These are phyloP conservation scores for Phaseolus lunatus DNA, from an alignment of 306 rosid species.

Conservation along the genomic window DNA sequence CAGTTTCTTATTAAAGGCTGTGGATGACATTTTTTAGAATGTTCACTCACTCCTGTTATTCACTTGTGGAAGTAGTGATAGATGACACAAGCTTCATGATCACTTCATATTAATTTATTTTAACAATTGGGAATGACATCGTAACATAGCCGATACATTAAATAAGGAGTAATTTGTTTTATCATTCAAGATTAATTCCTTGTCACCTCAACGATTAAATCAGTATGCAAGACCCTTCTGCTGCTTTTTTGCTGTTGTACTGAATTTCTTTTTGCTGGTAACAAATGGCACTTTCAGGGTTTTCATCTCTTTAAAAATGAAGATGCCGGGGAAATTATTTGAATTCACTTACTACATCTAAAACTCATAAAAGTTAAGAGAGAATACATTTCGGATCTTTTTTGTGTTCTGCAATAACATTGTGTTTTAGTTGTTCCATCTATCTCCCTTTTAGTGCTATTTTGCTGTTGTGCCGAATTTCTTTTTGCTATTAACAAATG, in stretches of 20 bases:
- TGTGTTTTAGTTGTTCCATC: too few relatives aligned
- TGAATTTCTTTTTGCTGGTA: constrained; percentile 23
- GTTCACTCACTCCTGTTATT: constrained; percentile 4
- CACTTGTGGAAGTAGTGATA: constrained; percentile 12
- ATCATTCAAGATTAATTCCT: background rate
- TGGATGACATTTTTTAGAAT: background rate
- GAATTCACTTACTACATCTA: constrained; percentile 22
- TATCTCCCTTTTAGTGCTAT: constrained; percentile 18
- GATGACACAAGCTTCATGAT: background rate
- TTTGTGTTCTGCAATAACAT: constrained; percentile 33
- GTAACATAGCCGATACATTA: background rate
- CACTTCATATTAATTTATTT: background rate
- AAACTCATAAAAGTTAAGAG: constrained; percentile 9
- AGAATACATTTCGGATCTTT: constrained; percentile 19
- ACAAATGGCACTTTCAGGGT: constrained; percentile 30
- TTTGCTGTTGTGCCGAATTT: constrained; percentile 34
- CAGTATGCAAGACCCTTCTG: constrained; percentile 10
- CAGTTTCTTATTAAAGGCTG: constrained; percentile 19
- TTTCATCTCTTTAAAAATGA: constrained; percentile 1
- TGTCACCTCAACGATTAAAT: constrained; percentile 1
- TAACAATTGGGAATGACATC: constrained; percentile 2
- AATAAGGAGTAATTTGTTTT: constrained; percentile 27
- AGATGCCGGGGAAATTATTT: constrained; percentile 14
- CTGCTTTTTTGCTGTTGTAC: constrained; percentile 37
- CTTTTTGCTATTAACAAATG: constrained; percentile 37